Conservation (phyloP, 2,329 filamentous ascomycete genomes). For the Aspergillus ochraceoroseus region DNA sequence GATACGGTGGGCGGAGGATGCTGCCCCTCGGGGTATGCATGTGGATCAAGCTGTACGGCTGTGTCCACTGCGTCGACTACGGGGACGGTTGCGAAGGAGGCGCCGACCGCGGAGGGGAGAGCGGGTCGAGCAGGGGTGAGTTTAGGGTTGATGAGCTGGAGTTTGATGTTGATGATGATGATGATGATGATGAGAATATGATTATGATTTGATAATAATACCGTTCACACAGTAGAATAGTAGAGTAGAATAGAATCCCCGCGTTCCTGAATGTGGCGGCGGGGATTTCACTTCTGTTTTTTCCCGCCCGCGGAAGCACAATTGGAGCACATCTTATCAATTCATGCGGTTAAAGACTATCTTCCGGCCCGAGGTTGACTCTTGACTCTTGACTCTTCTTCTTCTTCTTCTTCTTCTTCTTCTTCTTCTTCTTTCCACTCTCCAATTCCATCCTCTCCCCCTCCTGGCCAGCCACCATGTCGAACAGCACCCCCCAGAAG, state of each 20-base stretch:
- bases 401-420: constrained; percentile 16
- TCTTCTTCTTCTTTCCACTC: constrained; percentile 13
- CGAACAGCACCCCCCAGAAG: constrained; percentile 56
- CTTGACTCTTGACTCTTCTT: constrained; percentile 15
- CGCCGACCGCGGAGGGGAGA: constrained; percentile 24
- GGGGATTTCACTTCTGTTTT: constrained; percentile 11
- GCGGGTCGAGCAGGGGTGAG: constrained; percentile 6
- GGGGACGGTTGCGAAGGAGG: constrained; percentile 46
- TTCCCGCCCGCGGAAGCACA: constrained; percentile 5
- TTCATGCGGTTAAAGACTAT: too few relatives aligned
- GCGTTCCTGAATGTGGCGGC: constrained; percentile 9
- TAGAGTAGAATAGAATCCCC: constrained; percentile 5
- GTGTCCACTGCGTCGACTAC: constrained; percentile 49
- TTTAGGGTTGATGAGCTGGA: constrained; percentile 8
- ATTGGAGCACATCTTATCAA: too few relatives aligned
- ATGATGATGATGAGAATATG: constrained; percentile 7
- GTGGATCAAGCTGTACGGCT: constrained; percentile 68
- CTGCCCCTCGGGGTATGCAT: constrained; percentile 72
- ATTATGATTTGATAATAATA: background rate
- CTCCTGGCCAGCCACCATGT: constrained; percentile 49
- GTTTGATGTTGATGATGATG: constrained; percentile 12
- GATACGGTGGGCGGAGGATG: constrained; percentile 68
- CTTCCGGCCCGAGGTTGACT: constrained; percentile 8
- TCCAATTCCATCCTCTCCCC: constrained; percentile 10
- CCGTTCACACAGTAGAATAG: too few relatives aligned